Base-by-base conservation (phyloP, 2,329 filamentous ascomycete genomes). In the Sarocladium kiliense region DNA sequence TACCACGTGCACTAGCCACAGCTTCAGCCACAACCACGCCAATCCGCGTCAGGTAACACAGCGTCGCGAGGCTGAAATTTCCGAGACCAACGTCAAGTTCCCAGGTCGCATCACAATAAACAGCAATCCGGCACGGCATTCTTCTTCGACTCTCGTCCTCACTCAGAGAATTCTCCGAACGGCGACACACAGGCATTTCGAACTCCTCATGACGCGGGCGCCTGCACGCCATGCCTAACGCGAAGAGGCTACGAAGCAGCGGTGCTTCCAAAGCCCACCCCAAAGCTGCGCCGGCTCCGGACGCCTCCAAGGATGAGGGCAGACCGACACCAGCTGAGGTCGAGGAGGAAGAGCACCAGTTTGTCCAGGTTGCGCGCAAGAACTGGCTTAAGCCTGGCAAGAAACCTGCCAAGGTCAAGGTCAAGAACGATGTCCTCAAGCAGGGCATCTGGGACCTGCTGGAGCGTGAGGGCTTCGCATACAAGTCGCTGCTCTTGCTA, bases 391-490 rank as follows among this genome's bases (percentile, higher is more conserved):
- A 87, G 67, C 63, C 77, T 9, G 75, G 80, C 23, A 82, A 77
- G 66, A 83, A 81, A 66, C 64, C 80, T 26, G 71, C 80, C 50
- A 90, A 86, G 66, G 75, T 82, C 65, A 89, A 86, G 71, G 86
- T 89, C 73, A 88, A 89, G 71, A 93, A 89, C 53, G 88, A 95
- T 60, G 84, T 95, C 47, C 74, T 99, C 65, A 96, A 95, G 75
- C 82, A 84, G 62, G 85, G 89, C 65, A 86, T 99, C 56, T 99
- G 93, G 91, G 89, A 95, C 70, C 80, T 85, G 55, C 74, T 99
- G 63, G 91, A 96, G 71, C 85, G 86, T 60, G 88, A 91, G 55
- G 80, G 82, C 55, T 97, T 97, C 66, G 78, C 83, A 32, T 84
- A 87, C 68, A 87, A 85, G 68, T 88, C 88, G 4, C 79, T 99